These are phyloP conservation scores for Xylariaceae sp. DNA, from an alignment of 2,329 filamentous ascomycete species.

Conservation along the genomic window DNA sequence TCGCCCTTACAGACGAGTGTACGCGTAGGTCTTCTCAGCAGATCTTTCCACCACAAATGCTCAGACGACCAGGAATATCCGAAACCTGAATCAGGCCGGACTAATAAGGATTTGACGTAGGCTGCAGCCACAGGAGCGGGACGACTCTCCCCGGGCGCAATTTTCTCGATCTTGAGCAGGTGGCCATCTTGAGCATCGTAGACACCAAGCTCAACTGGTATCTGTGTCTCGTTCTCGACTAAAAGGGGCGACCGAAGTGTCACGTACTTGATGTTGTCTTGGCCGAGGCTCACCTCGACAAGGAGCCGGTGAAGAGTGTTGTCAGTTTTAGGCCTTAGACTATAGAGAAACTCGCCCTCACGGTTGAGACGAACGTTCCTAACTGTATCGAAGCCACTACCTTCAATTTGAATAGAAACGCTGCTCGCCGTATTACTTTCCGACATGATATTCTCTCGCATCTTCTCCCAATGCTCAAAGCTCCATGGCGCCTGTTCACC, in stretches of 20 bases:
- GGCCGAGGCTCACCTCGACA: constrained; percentile 87
- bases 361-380: constrained; percentile 86
- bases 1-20: constrained; percentile 90
- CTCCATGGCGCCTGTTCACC: constrained; percentile 93
- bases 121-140: constrained; percentile 92
- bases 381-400: constrained; percentile 90
- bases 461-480: constrained; percentile 95
- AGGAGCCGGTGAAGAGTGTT: constrained; percentile 85
- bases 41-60: constrained; percentile 87
- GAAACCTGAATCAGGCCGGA: constrained; percentile 93
- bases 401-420: constrained; percentile 83
- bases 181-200: constrained; percentile 87
- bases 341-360: constrained; percentile 93
- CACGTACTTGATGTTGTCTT: constrained; percentile 97
- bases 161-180: constrained; percentile 96
- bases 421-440: constrained; percentile 76
- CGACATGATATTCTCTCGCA: constrained; percentile 87
- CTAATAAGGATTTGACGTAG: constrained; percentile 82
- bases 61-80: constrained; percentile 95
- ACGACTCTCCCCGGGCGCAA: constrained; percentile 84
- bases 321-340: constrained; percentile 83
- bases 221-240: constrained; percentile 95
- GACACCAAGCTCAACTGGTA: constrained; percentile 90
- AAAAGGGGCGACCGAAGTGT: constrained; percentile 90
- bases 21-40: constrained; percentile 80